Base-by-base conservation (phyloP, 352 stramenopile species). In the Vaucheria bursata region DNA sequence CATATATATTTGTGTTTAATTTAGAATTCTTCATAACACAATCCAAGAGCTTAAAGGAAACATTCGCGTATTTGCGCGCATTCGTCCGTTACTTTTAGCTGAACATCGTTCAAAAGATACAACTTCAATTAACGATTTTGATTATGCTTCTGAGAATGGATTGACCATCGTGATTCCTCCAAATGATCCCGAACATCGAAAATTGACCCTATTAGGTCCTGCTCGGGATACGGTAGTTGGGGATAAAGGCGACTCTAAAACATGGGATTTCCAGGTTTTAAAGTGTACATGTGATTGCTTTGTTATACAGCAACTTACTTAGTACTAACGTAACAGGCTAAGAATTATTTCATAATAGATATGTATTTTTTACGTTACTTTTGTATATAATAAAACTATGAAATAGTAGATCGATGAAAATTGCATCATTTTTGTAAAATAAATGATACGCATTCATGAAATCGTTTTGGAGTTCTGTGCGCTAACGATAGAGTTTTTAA, bases 1-100 rank as follows among this genome's bases (percentile, higher is more conserved):
- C n/a, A n/a, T n/a, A n/a, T n/a, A n/a, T n/a, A n/a, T n/a, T n/a
- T n/a, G n/a, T n/a, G n/a, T n/a, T n/a, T n/a, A n/a, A n/a, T n/a
- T n/a, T n/a, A 68, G 53, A 7, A 31, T 31, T 7, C 65, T 72
- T 29, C 65, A 72, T 40, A 72, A 72, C 65, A 72, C 65, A 29
- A 72, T 72, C 2, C 65, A 99, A 87, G 96, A 99, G 79, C 87
- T 99, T 32, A 90, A 96, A 31, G 97, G 96, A 49, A 99, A 99
- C 79, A 96, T 99, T 80, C 91, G 97, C 38, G 96, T 99, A 0
- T 97, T 97, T 82, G 94, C 95, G 6, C 88, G 94, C 0, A 83
- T 98, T 81, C 89, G 94, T 68, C 90, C 90, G 25, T 92, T 93
- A 69, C 77, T 94, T 92, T 6, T 5, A 8, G 18, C 4, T 8